Evolutionary conservation across 1,284 basidiomycete species (phyloP), one percentile per base, ranked within the genome.

Genomic region (Ustilago vetiveriae): DNA sequence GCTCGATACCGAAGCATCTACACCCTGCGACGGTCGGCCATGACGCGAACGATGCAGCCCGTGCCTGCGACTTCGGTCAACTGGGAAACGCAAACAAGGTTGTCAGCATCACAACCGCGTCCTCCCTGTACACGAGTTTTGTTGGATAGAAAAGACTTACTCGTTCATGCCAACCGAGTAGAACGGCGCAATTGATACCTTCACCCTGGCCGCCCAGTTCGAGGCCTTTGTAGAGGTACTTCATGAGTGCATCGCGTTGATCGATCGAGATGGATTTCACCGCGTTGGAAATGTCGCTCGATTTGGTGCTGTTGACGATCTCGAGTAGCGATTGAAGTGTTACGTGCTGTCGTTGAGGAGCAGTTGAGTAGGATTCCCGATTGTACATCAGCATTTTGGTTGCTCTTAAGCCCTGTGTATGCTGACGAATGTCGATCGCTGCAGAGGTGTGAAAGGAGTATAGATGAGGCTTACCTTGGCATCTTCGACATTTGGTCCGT

Each of bases 201-300:
- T 68, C 59, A 10, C 55, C 45, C 32, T 64, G 60, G 8, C 60
- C 54, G 2, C 62, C 41, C 88, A 75, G 48, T 40, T 77, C 91
- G 91, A 92, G 93, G 27, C 90, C 94, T 84, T 98, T 98, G 88
- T 98, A 98, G 22, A 98, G 85, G 81, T 96, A 98, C 82, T 96
- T 97, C 95, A 98, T 98, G 55, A 98, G 85, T 30, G 89, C 91
- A 79, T 97, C 95, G 76, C 96, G 92, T 66, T 91, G 86, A 42
- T 92, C 89, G 62, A 88, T 87, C 7, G 88, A 87, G 36, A 98
- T 86, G 1, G 86, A 82, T 79, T 90, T 90, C 79, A 98, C 85
- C 38, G 91, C 88, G 24, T 84, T 84, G 1, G 90, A 85, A 57
- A 99, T 94, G 69, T 98, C 95, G 7, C 91, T 86, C 4, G 93